Evolutionary conservation across 192 early-diverging fungal genomes (phyloP).

Genomic region (Coemansia umbellata): DNA sequence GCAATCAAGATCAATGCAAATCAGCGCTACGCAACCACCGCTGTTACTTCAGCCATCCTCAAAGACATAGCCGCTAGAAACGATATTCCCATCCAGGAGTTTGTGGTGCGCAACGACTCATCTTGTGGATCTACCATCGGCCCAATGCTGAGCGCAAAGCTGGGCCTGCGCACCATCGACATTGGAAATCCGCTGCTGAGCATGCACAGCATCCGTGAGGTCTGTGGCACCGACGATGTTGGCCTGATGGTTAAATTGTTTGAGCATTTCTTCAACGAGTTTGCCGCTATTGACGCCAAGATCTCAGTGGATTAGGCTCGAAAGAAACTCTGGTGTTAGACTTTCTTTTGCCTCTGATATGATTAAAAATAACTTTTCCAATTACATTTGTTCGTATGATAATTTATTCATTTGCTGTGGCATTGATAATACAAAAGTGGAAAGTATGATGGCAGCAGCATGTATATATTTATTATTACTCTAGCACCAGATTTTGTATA

Average conservation of each 20-base stretch:
- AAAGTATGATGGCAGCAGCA: not conserved
- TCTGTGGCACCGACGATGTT: conserved; percentile 85
- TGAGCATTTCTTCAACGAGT: conserved; percentile 54
- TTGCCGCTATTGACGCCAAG: conserved; percentile 48
- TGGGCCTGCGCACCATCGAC: conserved; percentile 95
- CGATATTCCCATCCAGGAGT: conserved; percentile 82
- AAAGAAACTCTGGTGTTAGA: no score
- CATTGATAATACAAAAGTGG: no score
- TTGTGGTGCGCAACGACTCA: conserved; percentile 89
- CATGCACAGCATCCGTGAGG: conserved; percentile 98
- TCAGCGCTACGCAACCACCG: conserved; percentile 82
- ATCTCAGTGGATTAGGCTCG: conserved; percentile 43
- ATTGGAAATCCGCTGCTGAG: conserved; percentile 93
- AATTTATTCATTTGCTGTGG: no score
- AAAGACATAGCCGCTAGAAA: conserved; percentile 75
- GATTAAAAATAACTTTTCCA: no score
- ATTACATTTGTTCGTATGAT: no score
- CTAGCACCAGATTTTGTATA: conserved; percentile 24
- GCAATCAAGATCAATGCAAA: conserved; percentile 98
- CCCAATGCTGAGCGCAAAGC: conserved; percentile 89
- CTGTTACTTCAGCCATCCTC: conserved; percentile 67
- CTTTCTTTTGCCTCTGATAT: no score
- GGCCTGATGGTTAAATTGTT: conserved; percentile 80
- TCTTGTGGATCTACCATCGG: conserved; percentile 97
- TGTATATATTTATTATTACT: no score